These are phyloP conservation scores for Aspergillus ruber DNA, from an alignment of 2,329 filamentous ascomycete genomes.

Conservation along the genomic window DNA sequence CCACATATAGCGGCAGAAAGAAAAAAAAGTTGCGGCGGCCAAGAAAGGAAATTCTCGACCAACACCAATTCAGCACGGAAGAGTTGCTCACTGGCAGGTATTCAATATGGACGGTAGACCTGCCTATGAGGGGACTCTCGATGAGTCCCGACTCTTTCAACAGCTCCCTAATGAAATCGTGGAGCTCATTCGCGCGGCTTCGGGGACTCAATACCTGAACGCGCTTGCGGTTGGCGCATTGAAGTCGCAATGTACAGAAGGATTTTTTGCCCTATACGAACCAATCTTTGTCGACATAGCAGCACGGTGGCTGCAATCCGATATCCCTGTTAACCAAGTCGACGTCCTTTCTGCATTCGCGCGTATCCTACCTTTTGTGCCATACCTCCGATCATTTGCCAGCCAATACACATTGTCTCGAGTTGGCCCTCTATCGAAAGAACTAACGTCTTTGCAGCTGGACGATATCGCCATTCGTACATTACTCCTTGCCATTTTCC, in stretches of 20 bases:
- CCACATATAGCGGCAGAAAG: constrained; percentile 25
- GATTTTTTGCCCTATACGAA: constrained; percentile 68
- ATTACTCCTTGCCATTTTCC: constrained; percentile 64
- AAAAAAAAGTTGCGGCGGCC: constrained; percentile 26
- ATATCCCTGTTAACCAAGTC: constrained; percentile 27
- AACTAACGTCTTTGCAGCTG: constrained; percentile 25
- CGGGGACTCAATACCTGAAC: constrained; percentile 62
- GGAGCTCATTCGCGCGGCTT: constrained; percentile 58
- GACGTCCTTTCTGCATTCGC: constrained; percentile 65
- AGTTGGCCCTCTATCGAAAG: constrained; percentile 26
- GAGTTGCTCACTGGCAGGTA: constrained; percentile 30
- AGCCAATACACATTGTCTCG: constrained; percentile 42
- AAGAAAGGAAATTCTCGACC: constrained; percentile 12
- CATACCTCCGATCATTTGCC: constrained; percentile 69
- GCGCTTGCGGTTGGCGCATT: constrained; percentile 64
- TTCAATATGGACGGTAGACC: constrained; percentile 32
- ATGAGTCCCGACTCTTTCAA: constrained; percentile 45
- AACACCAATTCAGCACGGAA: constrained; percentile 20
- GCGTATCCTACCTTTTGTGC: constrained; percentile 72
- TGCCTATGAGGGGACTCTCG: constrained; percentile 47
- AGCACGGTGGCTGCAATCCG: constrained; percentile 62
- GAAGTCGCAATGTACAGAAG: constrained; percentile 62
- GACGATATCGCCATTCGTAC: constrained; percentile 35
- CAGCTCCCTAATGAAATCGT: constrained; percentile 65
- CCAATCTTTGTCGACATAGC: constrained; percentile 73